phyloP scores from a whole-genome alignment of 345 rosid genomes.

The Leavenworthia alabamica region DNA sequence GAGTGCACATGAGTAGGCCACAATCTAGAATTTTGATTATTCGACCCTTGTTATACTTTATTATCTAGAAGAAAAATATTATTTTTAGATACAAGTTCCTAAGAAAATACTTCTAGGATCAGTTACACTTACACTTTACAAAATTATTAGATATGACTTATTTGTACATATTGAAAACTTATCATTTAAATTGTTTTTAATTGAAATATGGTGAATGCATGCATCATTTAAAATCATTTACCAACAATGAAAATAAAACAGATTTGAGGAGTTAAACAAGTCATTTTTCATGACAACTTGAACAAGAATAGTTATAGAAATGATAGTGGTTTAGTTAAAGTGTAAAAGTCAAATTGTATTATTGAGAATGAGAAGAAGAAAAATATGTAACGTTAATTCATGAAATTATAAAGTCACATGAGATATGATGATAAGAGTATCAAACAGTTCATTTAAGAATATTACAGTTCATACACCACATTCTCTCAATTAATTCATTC shows the following conservation, averaged over 20 bases:
- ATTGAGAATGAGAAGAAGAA: slow-evolving; percentile 29
- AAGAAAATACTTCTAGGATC: neutral
- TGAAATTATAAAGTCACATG: slow-evolving; percentile 27
- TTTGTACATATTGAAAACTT: too few species aligned
- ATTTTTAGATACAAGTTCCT: neutral
- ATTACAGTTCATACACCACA: slow-evolving; percentile 24
- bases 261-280: too few species aligned
- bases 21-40: neutral
- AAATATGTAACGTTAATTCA: slow-evolving; percentile 1
- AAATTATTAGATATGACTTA: neutral
- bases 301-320: neutral
- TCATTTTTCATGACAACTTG: too few species aligned
- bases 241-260: too few species aligned
- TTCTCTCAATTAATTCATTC: slow-evolving; percentile 26
- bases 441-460: slow-evolving; percentile 23
- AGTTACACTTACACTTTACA: too few species aligned
- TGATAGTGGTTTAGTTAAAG: slow-evolving; percentile 13
- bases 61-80: neutral
- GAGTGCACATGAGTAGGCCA: slow-evolving; percentile 8
- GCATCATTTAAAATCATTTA: neutral
- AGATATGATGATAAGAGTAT: slow-evolving; percentile 3
- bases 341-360: slow-evolving; percentile 19
- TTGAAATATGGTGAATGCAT: neutral
- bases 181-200: too few species aligned
- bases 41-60: neutral